A percentile compares a stretch with the other conserved stretches of the same genome.
phyloP scores from a whole-genome alignment of 1,284 basidiomycete species.

The Abortiporus biennis region DNA sequence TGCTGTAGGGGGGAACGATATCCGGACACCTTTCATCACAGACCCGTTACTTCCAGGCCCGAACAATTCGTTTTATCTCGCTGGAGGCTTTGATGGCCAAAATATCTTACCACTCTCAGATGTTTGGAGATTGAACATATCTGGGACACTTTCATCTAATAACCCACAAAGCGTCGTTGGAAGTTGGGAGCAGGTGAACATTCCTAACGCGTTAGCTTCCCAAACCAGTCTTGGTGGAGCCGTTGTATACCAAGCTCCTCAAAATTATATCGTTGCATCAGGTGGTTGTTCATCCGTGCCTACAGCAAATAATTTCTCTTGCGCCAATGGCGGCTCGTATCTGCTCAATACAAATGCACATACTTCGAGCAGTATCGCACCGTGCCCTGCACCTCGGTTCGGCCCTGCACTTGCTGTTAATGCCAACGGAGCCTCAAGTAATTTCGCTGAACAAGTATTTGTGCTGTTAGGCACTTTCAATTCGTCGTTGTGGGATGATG shows the following conservation, averaged over 20 bases:
- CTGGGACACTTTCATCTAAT: constrained; percentile 67
- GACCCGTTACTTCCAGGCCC: constrained; percentile 41
- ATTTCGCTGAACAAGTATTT: constrained; percentile 59
- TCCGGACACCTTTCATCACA: constrained; percentile 32
- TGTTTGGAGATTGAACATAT: constrained; percentile 60
- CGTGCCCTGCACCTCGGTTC: constrained; percentile 68
- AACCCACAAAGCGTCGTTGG: constrained; percentile 41
- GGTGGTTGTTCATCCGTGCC: constrained; percentile 54
- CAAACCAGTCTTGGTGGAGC: constrained; percentile 52
- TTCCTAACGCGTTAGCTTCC: constrained; percentile 31
- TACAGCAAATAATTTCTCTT: constrained; percentile 31
- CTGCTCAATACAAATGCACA: constrained; percentile 40
- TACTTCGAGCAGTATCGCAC: constrained; percentile 30
- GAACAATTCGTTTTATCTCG: constrained; percentile 64
- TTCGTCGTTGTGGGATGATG: constrained; percentile 59
- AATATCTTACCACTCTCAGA: constrained; percentile 46
- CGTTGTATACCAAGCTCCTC: constrained; percentile 16
- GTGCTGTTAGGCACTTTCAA: constrained; percentile 64
- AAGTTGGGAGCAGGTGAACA: constrained; percentile 48
- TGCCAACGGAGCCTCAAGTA: constrained; percentile 45
- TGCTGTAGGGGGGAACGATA: constrained; percentile 66
- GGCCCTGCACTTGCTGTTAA: constrained; percentile 58
- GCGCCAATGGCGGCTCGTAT: constrained; percentile 50
- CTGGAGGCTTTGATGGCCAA: constrained; percentile 54
- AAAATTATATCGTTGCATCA: constrained; percentile 42